phyloP scores from a whole-genome alignment of 2,329 filamentous ascomycete genomes.

The Verticillium longisporum region DNA sequence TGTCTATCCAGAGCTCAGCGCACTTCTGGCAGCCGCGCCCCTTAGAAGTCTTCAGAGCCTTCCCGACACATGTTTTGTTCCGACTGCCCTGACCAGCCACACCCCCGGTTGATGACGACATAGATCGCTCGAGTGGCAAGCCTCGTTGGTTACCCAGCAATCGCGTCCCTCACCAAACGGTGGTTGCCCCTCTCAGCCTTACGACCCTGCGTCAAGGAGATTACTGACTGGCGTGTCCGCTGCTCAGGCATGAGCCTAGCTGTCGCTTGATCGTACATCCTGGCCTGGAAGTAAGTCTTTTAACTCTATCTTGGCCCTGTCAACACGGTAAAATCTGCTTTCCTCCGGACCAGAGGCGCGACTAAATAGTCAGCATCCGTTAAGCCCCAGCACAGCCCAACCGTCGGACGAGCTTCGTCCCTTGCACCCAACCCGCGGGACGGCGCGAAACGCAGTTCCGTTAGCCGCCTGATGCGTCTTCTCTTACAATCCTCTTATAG shows the following conservation, averaged over 20 bases:
- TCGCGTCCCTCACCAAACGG: not conserved
- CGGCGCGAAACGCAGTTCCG: not conserved
- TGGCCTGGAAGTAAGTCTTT: not conserved
- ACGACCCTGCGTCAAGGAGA: not conserved
- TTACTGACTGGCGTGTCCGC: not conserved
- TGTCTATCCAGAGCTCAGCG: not conserved
- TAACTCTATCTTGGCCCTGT: not conserved
- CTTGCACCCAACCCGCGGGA: not conserved
- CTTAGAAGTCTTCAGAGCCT: not conserved
- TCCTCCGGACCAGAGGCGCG: not conserved
- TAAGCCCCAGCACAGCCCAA: not conserved
- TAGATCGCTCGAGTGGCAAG: not conserved
- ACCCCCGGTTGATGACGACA: not conserved
- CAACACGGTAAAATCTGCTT: not conserved
- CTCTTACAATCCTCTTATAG: not conserved
- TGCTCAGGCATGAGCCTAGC: not conserved
- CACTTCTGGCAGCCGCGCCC: not conserved
- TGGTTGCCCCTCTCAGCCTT: not conserved
- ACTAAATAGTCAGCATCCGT: no score
- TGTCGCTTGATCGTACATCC: not conserved
- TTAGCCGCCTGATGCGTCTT: not conserved
- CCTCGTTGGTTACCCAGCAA: not conserved
- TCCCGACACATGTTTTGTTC: not conserved
- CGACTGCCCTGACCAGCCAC: not conserved
- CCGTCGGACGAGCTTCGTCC: not conserved